These are phyloP conservation scores for Ilex paraguariensis DNA, from an alignment of 305 asterid genomes.

Conservation along the genomic window DNA sequence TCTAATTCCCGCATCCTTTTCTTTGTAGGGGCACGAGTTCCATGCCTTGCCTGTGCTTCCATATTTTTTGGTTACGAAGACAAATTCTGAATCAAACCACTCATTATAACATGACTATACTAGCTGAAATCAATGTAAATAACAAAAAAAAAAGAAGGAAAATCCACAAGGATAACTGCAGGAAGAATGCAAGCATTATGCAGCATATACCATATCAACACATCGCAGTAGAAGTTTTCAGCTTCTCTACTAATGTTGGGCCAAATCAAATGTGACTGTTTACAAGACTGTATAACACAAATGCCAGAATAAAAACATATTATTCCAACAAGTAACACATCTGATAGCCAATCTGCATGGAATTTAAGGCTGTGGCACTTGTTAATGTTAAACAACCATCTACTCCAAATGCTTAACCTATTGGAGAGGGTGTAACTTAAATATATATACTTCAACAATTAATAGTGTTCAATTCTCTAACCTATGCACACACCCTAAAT, in stretches of 20 bases:
- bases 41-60: conserved; percentile 78
- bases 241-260: too few species aligned
- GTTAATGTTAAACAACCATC: too few species aligned
- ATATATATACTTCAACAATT: background rate
- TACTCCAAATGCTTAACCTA: background rate
- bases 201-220: too few species aligned
- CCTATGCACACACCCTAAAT: conserved; percentile 4
- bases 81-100: background rate
- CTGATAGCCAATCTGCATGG: too few species aligned
- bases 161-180: background rate
- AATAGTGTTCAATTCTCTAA: background rate
- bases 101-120: background rate
- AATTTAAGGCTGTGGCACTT: too few species aligned
- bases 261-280: too few species aligned
- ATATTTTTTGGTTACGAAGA: conserved; percentile 4
- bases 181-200: background rate
- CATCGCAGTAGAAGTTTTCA: too few species aligned
- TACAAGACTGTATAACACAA: too few species aligned
- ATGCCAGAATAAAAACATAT: too few species aligned
- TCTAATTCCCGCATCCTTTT: conserved; percentile 73
- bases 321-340: too few species aligned
- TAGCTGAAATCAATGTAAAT: background rate
- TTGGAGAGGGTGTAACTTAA: background rate
- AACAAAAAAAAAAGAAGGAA: background rate
- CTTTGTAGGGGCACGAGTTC: conserved; percentile 95